phyloP scores from a whole-genome alignment of 2,329 filamentous ascomycete genomes.

The Neodidymelliopsis sp. region DNA sequence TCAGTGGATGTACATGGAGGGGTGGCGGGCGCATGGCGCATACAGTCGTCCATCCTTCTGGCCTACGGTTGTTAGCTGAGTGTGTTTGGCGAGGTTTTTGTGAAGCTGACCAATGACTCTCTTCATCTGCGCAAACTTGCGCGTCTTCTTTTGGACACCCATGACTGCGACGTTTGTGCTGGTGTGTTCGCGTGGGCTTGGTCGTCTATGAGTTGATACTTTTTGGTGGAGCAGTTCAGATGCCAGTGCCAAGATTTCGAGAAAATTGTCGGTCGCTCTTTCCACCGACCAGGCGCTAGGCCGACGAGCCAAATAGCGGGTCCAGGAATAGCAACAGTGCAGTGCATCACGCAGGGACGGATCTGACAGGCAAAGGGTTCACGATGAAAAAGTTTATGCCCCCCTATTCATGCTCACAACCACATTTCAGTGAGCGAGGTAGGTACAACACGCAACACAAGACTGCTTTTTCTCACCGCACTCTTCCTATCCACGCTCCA shows the following conservation, averaged over 20 bases:
- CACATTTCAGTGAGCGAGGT: not conserved
- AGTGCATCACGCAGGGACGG: constrained; percentile 19
- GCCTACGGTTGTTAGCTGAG: constrained; percentile 23
- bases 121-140: constrained; percentile 88
- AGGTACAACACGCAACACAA: not conserved
- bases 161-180: constrained; percentile 59
- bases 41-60: constrained; percentile 77
- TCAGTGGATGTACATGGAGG: constrained; percentile 20
- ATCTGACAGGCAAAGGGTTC: constrained; percentile 18
- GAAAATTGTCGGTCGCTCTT: constrained; percentile 8
- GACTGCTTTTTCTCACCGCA: not conserved
- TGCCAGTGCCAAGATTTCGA: constrained; percentile 14
- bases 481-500: not conserved
- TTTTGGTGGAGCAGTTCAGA: constrained; percentile 18
- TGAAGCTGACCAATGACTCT: constrained; percentile 71
- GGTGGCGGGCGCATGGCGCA: constrained; percentile 26
- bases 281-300: not conserved
- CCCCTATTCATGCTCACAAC: not conserved
- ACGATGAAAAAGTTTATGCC: not conserved
- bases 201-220: constrained; percentile 19
- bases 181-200: constrained; percentile 9
- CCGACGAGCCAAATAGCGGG: constrained; percentile 3
- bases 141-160: constrained; percentile 88
- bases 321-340: constrained; percentile 17
- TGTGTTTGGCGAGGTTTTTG: not conserved